phyloP scores from a whole-genome alignment of 192 early-diverging fungal species.

The Rhizoclosmatium globosum region DNA sequence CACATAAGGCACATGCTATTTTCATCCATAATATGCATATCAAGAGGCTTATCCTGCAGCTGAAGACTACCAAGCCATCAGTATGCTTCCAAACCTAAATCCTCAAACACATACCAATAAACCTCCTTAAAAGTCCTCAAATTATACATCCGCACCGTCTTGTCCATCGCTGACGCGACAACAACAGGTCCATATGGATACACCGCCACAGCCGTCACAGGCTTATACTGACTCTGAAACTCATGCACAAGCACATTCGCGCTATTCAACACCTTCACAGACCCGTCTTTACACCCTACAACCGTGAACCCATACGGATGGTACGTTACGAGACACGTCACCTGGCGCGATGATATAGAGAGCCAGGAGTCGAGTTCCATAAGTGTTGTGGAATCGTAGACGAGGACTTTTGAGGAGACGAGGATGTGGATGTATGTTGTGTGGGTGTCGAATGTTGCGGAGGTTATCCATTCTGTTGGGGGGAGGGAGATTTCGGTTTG shows the following conservation, averaged over 20 bases:
- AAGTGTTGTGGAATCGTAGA: constrained; percentile 31
- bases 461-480: constrained; percentile 55
- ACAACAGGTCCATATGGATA: constrained; percentile 53
- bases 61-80: constrained; percentile 41
- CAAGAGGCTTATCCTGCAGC: constrained; percentile 50
- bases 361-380: constrained; percentile 40
- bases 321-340: constrained; percentile 47
- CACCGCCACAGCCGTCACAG: constrained; percentile 49
- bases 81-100: background rate
- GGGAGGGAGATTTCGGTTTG: constrained; percentile 40
- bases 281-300: constrained; percentile 57
- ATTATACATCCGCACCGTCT: constrained; percentile 56
- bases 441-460: constrained; percentile 41
- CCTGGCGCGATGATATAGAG: constrained; percentile 45
- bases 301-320: constrained; percentile 56
- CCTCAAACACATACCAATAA: constrained; percentile 48
- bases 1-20: constrained; percentile 46
- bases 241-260: constrained; percentile 55
- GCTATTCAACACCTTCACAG: constrained; percentile 54
- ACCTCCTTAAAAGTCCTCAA: constrained; percentile 59
- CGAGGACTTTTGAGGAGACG: constrained; percentile 53
- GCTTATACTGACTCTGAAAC: constrained; percentile 54
- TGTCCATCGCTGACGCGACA: constrained; percentile 51
- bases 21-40: constrained; percentile 54
- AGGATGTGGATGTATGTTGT: constrained; percentile 45